Evolutionary conservation across 352 stramenopile species (phyloP), one percentile per base, ranked within the genome.

Genomic region (Globisporangium recalcitrans): DNA sequence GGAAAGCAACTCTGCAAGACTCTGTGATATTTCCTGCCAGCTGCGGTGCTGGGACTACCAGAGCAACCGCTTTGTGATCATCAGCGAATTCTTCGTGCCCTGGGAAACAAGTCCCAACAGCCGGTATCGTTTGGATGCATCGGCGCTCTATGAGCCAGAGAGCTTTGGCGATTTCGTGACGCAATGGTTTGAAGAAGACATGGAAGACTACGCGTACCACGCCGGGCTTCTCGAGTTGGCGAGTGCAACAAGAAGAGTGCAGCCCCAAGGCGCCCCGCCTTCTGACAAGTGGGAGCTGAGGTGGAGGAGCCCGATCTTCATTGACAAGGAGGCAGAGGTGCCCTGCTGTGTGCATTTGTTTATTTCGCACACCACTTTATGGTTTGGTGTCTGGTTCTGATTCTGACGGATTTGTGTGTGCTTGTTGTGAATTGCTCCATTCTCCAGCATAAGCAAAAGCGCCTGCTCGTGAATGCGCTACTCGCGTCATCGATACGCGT

Each of bases 201-300:
- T 83, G 52, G 75, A 85, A n/a, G 69, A 82, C 51, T 67, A 71
- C 21, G 67, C 71, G 6, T 75, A 87, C 53, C 66, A 74, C 38
- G 54, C 68, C 1, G 80, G 73, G 52, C 62, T 87, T 4, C 57
- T 81, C 1, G 75, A 85, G 10, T 68, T 87, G 46, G 64, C 69
- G 22, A 70, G 67, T 32, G 67, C 62, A 34, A 36, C 63, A 7
- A 72, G 82, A 54, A 58, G 60, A 8, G 69, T 85, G 9, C 52
- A 40, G 13, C 67, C 89, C 40, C 49, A 71, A 11, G 56, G 71
- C 4, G 38, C 64, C 3, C 24, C 70, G 22, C 57, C 77, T 21
- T 89, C 84, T 6, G 80, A 91, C 29, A 90, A 85, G 21, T 94
- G 85, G 85, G 83, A 94, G 58, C 31, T 94, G 42, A 71, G 83